These are phyloP conservation scores for Rhizopogon vesiculosus DNA, from an alignment of 768 basidiomycete species.

Conservation along the genomic window DNA sequence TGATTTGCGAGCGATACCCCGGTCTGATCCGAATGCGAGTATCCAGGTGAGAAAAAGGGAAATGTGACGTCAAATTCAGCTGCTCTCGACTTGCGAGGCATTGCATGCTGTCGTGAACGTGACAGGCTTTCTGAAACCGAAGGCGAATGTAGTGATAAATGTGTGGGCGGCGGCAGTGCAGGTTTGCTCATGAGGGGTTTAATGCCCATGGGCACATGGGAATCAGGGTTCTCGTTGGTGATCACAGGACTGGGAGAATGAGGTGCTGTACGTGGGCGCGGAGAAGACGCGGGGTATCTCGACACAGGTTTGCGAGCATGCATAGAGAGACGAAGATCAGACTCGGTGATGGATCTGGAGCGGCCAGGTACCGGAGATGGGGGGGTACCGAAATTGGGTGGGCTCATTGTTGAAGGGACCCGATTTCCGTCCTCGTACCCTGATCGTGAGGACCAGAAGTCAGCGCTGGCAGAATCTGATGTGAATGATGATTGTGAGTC, in stretches of 20 bases:
- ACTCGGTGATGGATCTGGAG: slow-evolving; percentile 14
- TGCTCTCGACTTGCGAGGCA: slow-evolving; percentile 17
- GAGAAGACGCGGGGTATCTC: not conserved
- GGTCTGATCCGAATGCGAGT: slow-evolving; percentile 11
- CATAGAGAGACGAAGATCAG: slow-evolving; percentile 10
- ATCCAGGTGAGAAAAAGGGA: slow-evolving; percentile 2
- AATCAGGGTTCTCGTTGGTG: not conserved
- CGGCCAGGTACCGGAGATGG: slow-evolving; percentile 8
- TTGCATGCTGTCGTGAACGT: slow-evolving; percentile 1
- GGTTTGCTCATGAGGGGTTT: slow-evolving; percentile 34
- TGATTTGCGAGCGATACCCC: slow-evolving; percentile 5
- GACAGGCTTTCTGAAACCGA: slow-evolving; percentile 9
- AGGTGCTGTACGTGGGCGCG: slow-evolving; percentile 15
- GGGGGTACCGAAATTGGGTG: slow-evolving; percentile 3
- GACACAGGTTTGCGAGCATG: not conserved
- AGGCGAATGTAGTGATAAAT: slow-evolving; percentile 17
- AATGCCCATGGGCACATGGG: slow-evolving; percentile 22
- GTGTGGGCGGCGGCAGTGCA: slow-evolving; percentile 15
- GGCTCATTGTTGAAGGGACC: slow-evolving; percentile 4
- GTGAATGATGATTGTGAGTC: slow-evolving; percentile 19
- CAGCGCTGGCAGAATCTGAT: slow-evolving; percentile 16
- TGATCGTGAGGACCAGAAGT: slow-evolving; percentile 1
- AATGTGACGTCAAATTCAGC: slow-evolving; percentile 15
- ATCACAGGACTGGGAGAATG: slow-evolving; percentile 3
- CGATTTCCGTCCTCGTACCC: slow-evolving; percentile 14